phyloP scores from a whole-genome alignment of 2,329 filamentous ascomycete species.

The Nectriaceae sp. region DNA sequence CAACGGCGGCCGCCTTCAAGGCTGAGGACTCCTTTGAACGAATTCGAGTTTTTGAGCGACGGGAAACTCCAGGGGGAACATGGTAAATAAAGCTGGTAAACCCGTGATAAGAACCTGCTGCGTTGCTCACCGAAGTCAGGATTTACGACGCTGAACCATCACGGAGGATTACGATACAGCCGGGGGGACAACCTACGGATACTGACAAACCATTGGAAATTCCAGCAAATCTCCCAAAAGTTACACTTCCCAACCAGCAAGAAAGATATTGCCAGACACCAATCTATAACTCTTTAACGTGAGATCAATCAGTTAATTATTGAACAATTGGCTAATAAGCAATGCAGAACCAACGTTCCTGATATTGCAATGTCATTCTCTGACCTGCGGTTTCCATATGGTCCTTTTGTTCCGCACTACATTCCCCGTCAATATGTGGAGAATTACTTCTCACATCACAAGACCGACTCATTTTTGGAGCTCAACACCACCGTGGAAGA shows the following conservation, averaged over 20 bases:
- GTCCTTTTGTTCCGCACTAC: conserved; percentile 57
- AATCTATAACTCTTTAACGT: conserved; percentile 54
- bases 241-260: conserved; percentile 42
- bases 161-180: conserved; percentile 33
- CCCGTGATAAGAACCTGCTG: not conserved
- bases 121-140: conserved; percentile 38
- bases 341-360: conserved; percentile 54
- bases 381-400: conserved; percentile 53
- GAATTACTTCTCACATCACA: conserved; percentile 54
- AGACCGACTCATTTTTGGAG: conserved; percentile 46
- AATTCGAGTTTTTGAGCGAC: conserved; percentile 44
- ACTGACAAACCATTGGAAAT: conserved; percentile 48
- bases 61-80: conserved; percentile 46
- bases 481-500: conserved; percentile 56
- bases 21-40: conserved; percentile 45
- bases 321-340: accelerated
- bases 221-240: conserved; percentile 43
- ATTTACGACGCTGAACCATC: conserved; percentile 49
- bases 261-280: conserved; percentile 51
- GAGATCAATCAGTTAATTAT: conserved; percentile 21
- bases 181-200: conserved; percentile 46
- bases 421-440: conserved; percentile 58
- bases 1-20: conserved; percentile 48
- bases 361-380: conserved; percentile 59
- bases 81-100: conserved; percentile 33